phyloP scores from a whole-genome alignment of 805 yeast genomes.

The Middelhovenomyces tepae region DNA sequence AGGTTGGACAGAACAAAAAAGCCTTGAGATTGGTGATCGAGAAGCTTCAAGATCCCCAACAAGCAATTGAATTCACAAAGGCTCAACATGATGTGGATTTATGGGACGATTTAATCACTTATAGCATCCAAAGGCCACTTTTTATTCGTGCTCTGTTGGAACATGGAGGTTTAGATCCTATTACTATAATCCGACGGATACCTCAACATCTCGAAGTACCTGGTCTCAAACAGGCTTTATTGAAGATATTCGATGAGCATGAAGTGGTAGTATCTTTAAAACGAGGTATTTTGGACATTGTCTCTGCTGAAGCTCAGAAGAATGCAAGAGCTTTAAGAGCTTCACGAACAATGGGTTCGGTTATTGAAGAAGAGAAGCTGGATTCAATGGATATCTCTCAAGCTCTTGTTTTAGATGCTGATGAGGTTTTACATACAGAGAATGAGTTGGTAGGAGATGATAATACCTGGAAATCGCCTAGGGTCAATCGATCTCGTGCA shows the following conservation, averaged over 20 bases:
- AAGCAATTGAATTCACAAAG: constrained; percentile 73
- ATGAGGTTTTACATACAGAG: constrained; percentile 23
- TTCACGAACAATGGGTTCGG: constrained; percentile 28
- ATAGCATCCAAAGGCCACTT: constrained; percentile 63
- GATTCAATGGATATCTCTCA: constrained; percentile 12
- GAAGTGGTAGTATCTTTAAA: constrained; percentile 43
- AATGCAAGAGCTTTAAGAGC: constrained; percentile 27
- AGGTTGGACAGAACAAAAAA: constrained; percentile 66
- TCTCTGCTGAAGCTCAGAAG: constrained; percentile 42
- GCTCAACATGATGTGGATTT: constrained; percentile 61
- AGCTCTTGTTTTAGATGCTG: constrained; percentile 13
- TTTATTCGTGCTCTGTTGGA: constrained; percentile 70
- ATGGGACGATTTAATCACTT: constrained; percentile 68
- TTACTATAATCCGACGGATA: constrained; percentile 57
- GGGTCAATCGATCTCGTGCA: too few relatives aligned
- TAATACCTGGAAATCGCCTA: constrained; percentile 21
- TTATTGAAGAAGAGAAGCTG: constrained; percentile 19
- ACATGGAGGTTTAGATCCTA: constrained; percentile 46
- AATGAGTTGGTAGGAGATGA: constrained; percentile 24
- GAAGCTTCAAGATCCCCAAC: constrained; percentile 64
- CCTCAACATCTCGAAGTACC: constrained; percentile 53
- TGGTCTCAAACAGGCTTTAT: constrained; percentile 54
- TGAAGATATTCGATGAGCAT: constrained; percentile 54
- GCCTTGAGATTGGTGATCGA: constrained; percentile 75
- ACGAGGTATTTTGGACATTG: constrained; percentile 45